Conservation (phyloP, 768 basidiomycete genomes). For the Leccinum ochraceum region DNA sequence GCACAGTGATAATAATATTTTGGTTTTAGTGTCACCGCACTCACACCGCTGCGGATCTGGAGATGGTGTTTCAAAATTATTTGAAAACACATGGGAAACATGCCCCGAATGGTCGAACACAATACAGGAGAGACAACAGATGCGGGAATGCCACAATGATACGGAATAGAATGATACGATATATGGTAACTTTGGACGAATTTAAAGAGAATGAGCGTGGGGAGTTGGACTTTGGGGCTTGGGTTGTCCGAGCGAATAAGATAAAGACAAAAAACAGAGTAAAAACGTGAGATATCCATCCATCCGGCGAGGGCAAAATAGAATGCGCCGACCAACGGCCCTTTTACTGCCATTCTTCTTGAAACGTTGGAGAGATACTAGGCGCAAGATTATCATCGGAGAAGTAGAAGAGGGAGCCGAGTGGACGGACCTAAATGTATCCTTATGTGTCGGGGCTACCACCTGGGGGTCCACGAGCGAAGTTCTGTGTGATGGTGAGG, state of each 20-base stretch:
- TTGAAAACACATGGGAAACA: neutral
- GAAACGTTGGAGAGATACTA: neutral
- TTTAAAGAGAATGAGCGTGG: constrained; percentile 6
- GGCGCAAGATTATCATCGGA: neutral
- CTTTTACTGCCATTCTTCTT: neutral
- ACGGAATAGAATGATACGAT: constrained; percentile 1
- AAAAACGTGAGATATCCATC: neutral
- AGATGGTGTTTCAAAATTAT: neutral
- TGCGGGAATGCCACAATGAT: neutral
- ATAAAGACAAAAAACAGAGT: neutral
- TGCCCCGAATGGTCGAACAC: neutral
- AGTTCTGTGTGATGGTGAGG: neutral
- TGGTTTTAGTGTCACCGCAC: neutral
- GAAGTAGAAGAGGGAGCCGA: neutral
- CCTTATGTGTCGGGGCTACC: too few species aligned
- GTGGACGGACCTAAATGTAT: neutral
- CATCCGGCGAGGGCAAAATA: neutral
- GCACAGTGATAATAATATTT: too few species aligned
- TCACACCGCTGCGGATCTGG: neutral
- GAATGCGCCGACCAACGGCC: neutral
- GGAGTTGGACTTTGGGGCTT: neutral
- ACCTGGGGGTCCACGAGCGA: too few species aligned
- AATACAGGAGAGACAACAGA: neutral
- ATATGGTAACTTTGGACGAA: neutral
- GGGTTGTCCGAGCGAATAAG: neutral